Conservation (phyloP, 495 filamentous ascomycete species). For the Penicillium dipodomyicola region DNA sequence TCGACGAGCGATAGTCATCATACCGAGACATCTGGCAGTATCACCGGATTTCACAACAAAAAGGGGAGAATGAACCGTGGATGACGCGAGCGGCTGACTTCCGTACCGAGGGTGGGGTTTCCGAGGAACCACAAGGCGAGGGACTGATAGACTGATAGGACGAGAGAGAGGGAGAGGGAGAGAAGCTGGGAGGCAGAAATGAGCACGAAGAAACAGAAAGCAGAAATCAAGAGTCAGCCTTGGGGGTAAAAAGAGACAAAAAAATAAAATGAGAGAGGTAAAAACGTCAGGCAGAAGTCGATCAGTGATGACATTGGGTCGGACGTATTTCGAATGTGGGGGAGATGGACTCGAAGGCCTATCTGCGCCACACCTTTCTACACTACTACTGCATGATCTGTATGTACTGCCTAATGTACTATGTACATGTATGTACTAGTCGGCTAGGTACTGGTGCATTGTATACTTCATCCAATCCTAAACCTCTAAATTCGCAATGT, state of each 20-base stretch:
- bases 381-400: neutral
- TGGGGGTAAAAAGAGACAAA: neutral
- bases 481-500: constrained; percentile 47
- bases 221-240: constrained; percentile 9
- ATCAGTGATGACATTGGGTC: constrained; percentile 18
- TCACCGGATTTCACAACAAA: constrained; percentile 14
- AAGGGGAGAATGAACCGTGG: constrained; percentile 26
- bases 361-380: neutral
- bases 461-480: constrained; percentile 17
- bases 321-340: constrained; percentile 8
- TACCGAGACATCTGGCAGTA: constrained; percentile 45
- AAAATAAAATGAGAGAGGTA: neutral
- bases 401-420: neutral
- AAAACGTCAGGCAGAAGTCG: constrained; percentile 19
- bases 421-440: neutral
- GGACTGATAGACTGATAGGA: neutral
- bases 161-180: neutral
- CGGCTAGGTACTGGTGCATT: neutral
- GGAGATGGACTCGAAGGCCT: neutral
- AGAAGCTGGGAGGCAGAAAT: neutral
- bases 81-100: constrained; percentile 36
- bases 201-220: constrained; percentile 3
- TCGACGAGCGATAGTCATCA: constrained; percentile 46
- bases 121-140: constrained; percentile 20
- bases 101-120: constrained; percentile 23